Conservation (phyloP, 164 flowering plant species). For the Aristolochia californica region DNA sequence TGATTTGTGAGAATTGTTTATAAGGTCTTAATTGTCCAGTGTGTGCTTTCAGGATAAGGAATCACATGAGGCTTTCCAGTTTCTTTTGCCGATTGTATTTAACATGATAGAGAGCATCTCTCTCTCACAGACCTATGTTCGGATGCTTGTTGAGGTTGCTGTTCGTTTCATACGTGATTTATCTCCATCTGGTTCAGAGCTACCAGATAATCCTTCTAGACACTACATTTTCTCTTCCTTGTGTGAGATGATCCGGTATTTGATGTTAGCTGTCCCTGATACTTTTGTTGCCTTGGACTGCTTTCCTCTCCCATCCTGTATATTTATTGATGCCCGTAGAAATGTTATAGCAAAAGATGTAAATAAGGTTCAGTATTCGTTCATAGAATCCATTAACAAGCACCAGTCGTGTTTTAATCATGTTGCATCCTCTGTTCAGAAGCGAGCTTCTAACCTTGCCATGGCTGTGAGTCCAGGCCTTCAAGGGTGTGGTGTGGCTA, state of each 20-base stretch:
- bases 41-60: constrained; percentile 63
- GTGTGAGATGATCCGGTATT: constrained; percentile 80
- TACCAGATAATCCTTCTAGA: constrained; percentile 59
- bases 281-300: constrained; percentile 95
- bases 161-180: constrained; percentile 62
- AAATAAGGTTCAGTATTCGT: constrained; percentile 26
- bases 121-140: constrained; percentile 74
- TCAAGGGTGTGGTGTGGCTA: constrained; percentile 60
- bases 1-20: background rate
- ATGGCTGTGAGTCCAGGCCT: constrained; percentile 57
- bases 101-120: constrained; percentile 58
- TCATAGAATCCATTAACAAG: constrained; percentile 25
- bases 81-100: constrained; percentile 76
- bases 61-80: constrained; percentile 51
- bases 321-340: constrained; percentile 34
- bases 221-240: constrained; percentile 63
- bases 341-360: constrained; percentile 41
- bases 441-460: constrained; percentile 55
- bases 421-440: constrained; percentile 67
- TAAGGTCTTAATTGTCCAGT: constrained; percentile 9
- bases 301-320: constrained; percentile 68
- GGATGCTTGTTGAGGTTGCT: constrained; percentile 62
- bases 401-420: constrained; percentile 40
- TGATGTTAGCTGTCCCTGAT: constrained; percentile 83
- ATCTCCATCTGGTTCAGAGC: constrained; percentile 56